Evolutionary conservation across 192 early-diverging fungal genomes (phyloP), one percentile per base, ranked within the genome.

Genomic region (Umbelopsis isabellina): DNA sequence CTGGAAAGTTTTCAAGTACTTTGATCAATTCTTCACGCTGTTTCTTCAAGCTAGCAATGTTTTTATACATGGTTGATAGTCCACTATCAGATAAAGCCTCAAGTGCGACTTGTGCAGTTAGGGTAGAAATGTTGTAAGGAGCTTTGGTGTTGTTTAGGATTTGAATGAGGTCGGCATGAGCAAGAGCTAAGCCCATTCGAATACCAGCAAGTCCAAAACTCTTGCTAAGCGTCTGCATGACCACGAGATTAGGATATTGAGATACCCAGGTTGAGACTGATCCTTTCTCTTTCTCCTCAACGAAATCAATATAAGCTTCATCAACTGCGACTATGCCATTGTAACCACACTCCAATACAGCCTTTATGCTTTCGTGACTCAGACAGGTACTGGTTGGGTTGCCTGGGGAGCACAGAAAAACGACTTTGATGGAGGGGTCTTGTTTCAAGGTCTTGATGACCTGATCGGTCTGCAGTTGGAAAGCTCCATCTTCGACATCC

Each of bases 281-380:
- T n/a, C 86, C 86, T 21, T 89, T 87, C 33, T 83, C 82, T 46
- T 49, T 72, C 13, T 82, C 50, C 27, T 87, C 85, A 67, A 91
- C 86, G 84, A 99, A 99, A 80, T 99, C 98, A 25, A 98, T 89
- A 77, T 99, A 98, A 3, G 98, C 98, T 79, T 99, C 98, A 84
- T 99, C 98, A 1, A 99, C 90, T 12, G 93, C 92, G 4, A 99
- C 95, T n/a, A 99, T 72, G 4, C 97, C 97, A 21, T 84, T 84
- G 78, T 85, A 95, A 47, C 83, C 84, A 45, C 83, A 84, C 22
- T 92, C 86, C 8, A 97, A 78, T 7, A 97, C 75, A 18, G 78
- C 71, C 33, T 76, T 66, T 45, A 97, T 90, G 50, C 91, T 92
- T 12, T 82, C 83, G 66, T 91, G 84, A 30, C 71, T 70, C 53